Percentiles rank a stretch among this genome's conserved stretches.
phyloP scores from a whole-genome alignment of 176 grass and related monocot genomes.

The Cenchrus fungigraminus region DNA sequence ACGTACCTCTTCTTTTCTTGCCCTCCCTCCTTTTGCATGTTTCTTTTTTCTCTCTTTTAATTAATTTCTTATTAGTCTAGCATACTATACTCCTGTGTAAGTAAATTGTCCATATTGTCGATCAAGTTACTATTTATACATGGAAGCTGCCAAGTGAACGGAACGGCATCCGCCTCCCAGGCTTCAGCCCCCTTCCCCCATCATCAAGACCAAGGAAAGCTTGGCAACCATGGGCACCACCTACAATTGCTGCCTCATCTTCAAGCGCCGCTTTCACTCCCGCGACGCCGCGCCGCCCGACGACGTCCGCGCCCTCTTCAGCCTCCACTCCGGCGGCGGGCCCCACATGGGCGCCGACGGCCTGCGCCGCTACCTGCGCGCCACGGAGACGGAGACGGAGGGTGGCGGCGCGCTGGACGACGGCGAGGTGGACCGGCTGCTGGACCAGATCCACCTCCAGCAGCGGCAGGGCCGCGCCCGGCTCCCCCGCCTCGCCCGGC shows the following conservation, averaged over 20 bases:
- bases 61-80: too few species aligned
- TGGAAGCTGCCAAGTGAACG: too few species aligned
- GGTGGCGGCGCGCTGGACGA: background rate
- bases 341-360: slow-evolving; percentile 57
- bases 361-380: slow-evolving; percentile 61
- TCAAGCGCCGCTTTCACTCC: slow-evolving; percentile 77
- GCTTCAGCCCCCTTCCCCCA: too few species aligned
- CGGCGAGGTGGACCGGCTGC: slow-evolving; percentile 44
- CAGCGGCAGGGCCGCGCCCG: slow-evolving; percentile 31
- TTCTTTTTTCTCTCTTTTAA: too few species aligned
- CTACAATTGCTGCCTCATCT: slow-evolving; percentile 82
- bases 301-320: slow-evolving; percentile 63
- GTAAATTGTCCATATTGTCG: too few species aligned
- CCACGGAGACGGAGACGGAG: slow-evolving; percentile 5
- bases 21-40: background rate
- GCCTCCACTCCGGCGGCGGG: slow-evolving; percentile 37
- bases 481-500: slow-evolving; percentile 42
- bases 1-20: background rate
- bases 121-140: too few species aligned
- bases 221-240: slow-evolving; percentile 47
- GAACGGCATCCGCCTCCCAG: too few species aligned
- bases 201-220: too few species aligned
- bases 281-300: slow-evolving; percentile 75
- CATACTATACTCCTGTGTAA: too few species aligned
- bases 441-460: slow-evolving; percentile 59